Evolutionary conservation across 495 filamentous ascomycete genomes (phyloP), one percentile per base, ranked within the genome.

Genomic region (Hypoxylon lienhwacheense): DNA sequence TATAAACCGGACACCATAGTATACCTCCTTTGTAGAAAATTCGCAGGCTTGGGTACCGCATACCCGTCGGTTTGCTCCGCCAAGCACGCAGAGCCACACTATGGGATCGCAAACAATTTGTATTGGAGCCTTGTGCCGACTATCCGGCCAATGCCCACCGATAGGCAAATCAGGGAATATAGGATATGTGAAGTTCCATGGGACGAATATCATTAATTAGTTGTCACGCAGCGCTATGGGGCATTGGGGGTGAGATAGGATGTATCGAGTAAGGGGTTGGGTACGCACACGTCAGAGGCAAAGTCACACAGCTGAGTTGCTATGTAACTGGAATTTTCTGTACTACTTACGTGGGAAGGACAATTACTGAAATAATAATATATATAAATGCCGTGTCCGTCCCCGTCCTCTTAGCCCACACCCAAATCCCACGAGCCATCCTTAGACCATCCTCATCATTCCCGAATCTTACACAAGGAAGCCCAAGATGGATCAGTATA

Each of bases 231-330:
- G 28, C 34, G 39, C 0, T 16, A 41, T 41, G 42, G 11, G n/a
- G 35, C 12, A 36, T 42, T 40, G 24, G 4, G 24, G 8, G 24
- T 26, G n/a, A n/a, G n/a, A 46, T 33, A 24, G 29, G 37, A 36
- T 53, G 16, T 22, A 28, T 16, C 19, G 41, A 21, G 24, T 32
- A 33, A 39, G 22, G 43, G 43, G 33, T 32, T 36, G 40, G 11
- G 22, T 33, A 40, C 26, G 47, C 47, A 39, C 55, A 59, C 55
- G 55, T 59, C 55, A 52, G 35, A 43, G n/a, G n/a, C 28, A 5
- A 47, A 42, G 28, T 25, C 41, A 20, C 35, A 52, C 42, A 29
- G 12, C 42, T 12, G 20, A 35, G 37, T 31, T 10, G 36, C 20
- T 17, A 29, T 28, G 34, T 17, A 24, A 14, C 15, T 22, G 21